Percentiles rank a stretch among this genome's conserved stretches.
Evolutionary conservation across 2,329 filamentous ascomycete genomes (phyloP).

Genomic region (Fonsecaea multimorphosa): DNA sequence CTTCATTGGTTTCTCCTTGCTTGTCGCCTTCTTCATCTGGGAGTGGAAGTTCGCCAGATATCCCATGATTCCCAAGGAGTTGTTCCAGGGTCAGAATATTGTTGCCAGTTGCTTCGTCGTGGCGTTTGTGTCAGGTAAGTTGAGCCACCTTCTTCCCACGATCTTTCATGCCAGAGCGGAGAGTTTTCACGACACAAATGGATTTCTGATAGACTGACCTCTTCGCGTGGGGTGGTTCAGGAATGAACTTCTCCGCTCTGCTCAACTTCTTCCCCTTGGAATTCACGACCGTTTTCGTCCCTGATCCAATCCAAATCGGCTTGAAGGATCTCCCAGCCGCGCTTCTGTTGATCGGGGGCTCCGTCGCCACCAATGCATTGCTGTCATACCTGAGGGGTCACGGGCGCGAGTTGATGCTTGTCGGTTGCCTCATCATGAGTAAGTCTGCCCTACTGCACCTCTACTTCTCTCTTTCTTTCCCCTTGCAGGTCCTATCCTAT

Average conservation of each 20-base stretch:
- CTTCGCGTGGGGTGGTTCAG: background rate
- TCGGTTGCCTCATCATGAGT: slow-evolving; percentile 12
- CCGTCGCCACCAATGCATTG: background rate
- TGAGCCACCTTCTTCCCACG: background rate
- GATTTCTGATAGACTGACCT: background rate
- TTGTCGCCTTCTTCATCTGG: slow-evolving; percentile 7
- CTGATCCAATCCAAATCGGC: slow-evolving; percentile 11
- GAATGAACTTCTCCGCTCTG: slow-evolving; percentile 10
- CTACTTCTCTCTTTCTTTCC: background rate
- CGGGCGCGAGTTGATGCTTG: slow-evolving; percentile 8
- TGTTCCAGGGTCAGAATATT: slow-evolving; percentile 4
- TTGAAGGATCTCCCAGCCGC: slow-evolving; percentile 1
- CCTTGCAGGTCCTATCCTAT: background rate
- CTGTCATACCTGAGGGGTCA: slow-evolving; percentile 2
- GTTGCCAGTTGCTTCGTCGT: slow-evolving; percentile 2
- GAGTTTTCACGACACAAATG: no score
- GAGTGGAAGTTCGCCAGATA: slow-evolving; percentile 10
- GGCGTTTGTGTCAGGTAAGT: slow-evolving; percentile 1
- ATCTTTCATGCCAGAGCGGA: no score
- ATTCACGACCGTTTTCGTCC: slow-evolving; percentile 4
- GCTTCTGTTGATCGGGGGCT: slow-evolving; percentile 6
- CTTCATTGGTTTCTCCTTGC: slow-evolving; percentile 1
- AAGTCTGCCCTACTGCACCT: background rate
- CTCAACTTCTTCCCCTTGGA: slow-evolving; percentile 11
- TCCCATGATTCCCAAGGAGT: slow-evolving; percentile 9